Conservation (phyloP, 2,329 filamentous ascomycete genomes). For the Diaporthe vaccinii region DNA sequence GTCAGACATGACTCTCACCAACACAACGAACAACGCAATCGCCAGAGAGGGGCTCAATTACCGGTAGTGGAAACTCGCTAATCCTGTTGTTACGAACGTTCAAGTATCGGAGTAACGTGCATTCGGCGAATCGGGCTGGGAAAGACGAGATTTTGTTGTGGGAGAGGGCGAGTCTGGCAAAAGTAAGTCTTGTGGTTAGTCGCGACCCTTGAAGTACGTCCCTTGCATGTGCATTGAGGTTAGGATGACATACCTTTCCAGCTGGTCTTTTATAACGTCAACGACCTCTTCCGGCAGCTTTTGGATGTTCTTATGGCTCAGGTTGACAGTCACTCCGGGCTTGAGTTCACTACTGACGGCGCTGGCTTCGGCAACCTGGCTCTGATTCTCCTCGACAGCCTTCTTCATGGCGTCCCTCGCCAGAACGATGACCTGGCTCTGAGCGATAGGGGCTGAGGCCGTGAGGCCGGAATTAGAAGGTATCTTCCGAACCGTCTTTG, state of each 20-base stretch:
- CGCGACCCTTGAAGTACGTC: conserved; percentile 17
- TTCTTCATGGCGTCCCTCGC: conserved; percentile 76
- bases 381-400: conserved; percentile 75
- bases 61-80: conserved; percentile 70
- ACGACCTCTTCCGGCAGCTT: conserved; percentile 80
- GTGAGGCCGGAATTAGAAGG: conserved; percentile 63
- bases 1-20: conserved; percentile 34
- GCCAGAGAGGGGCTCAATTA: conserved; percentile 49
- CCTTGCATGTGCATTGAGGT: conserved; percentile 24
- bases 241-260: conserved; percentile 71
- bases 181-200: conserved; percentile 43
- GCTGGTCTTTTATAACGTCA: conserved; percentile 79
- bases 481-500: conserved; percentile 59
- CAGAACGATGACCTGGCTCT: conserved; percentile 74
- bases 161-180: conserved; percentile 79
- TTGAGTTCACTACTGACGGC: conserved; percentile 72
- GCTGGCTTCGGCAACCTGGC: conserved; percentile 72
- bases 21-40: conserved; percentile 41
- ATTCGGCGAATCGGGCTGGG: conserved; percentile 79
- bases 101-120: conserved; percentile 82
- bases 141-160: conserved; percentile 82
- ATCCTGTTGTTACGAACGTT: conserved; percentile 85
- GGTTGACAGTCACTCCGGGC: conserved; percentile 82
- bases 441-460: conserved; percentile 66
- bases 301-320: conserved; percentile 81